Base-by-base conservation (phyloP, 1,284 basidiomycete genomes). In the Austroboletus niveus region DNA sequence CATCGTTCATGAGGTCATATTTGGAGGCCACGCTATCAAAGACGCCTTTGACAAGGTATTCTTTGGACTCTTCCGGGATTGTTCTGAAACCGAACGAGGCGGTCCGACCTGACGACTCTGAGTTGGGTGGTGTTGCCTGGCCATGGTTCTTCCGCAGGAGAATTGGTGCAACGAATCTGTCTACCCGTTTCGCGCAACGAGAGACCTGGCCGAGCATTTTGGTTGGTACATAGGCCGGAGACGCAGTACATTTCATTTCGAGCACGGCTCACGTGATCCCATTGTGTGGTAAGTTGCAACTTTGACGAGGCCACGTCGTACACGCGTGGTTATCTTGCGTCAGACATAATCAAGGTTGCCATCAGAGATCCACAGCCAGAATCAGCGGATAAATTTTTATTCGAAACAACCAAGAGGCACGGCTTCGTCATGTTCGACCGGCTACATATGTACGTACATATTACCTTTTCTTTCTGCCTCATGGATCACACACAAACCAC, bases 1-100 rank as follows among this genome's bases (percentile, higher is more conserved):
- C 93, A 68, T 99, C 97, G 78, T 99, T 99, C 95, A 99, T 98
- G 40, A 98, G 71, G 72, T 99, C 96, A 72, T 99, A 99, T 49
- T 85, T 92, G 39, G 92, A 91, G 40, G 97, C 94, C 49, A 99
- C 96, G 5, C 92, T 96, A 61, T 92, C 89, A 74, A 99, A 99
- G 49, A 99, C 95, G 56, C 81, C 81, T 60, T 91, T 92, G 52
- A 99, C 96, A 44, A 90, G 75, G 9, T 73, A 69, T 67, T 90
- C 87, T 62, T 91, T 97, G 42, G 80, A 71, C 44, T 88, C 84
- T 69, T 91, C 86, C 15, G 87, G 85, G 11, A 98, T 84, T 6
- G 85, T 89, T 72, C 79, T 83, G 79, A 93, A 97, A n/a, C 94
- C 94, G 67, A 98, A 98, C 48, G 96, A 95, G 1, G 93, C 81